Evolutionary conservation across 2,329 filamentous ascomycete species (phyloP), one percentile per base, ranked within the genome.

Genomic region (Cladosporium sp.): DNA sequence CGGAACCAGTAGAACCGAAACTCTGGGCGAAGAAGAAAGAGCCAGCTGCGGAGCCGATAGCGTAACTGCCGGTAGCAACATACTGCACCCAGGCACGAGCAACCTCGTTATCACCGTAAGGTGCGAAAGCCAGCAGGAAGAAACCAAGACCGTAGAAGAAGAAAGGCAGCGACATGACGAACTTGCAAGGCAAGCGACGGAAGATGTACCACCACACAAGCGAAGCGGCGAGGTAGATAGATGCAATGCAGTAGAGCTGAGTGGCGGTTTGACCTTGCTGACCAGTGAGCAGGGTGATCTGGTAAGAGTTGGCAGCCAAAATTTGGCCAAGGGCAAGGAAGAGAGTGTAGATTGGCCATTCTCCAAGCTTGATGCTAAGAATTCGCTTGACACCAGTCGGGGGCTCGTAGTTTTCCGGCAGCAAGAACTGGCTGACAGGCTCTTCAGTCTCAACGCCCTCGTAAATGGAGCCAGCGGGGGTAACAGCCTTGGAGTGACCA

Each of bases 21-120:
- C 85, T 85, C 43, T 84, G 73, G 2, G 82, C 77, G 58, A 86
- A 86, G 69, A 80, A 84, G 51, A 86, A 72, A 1, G 78, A 79
- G 11, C 83, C 83, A 35, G 78, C 79, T 7, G 80, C 76, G 5
- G 82, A 83, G 5, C 81, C 83, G 5, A 77, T 71, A 1, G 81
- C 78, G 60, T 86, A 86, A 18, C 82, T 59, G 3, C 72, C 82
- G 3, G 80, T 82, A 8, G 79, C 83, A 4, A 81, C 70, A 53
- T 83, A 79, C 56, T 83, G 79, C 16, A 83, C 68, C 73, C 76
- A 81, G 11, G 72, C 74, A 39, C 75, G 70, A 9, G 63, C 62
- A 47, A 59, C 57, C 2, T 60, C 55, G 22, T 71, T 66, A 1
- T 57, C 47, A 40, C 74, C 71, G 42, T 77, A 80, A n/a, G 82